Conservation (phyloP, 345 rosid genomes). For the Cochlearia excelsa region DNA sequence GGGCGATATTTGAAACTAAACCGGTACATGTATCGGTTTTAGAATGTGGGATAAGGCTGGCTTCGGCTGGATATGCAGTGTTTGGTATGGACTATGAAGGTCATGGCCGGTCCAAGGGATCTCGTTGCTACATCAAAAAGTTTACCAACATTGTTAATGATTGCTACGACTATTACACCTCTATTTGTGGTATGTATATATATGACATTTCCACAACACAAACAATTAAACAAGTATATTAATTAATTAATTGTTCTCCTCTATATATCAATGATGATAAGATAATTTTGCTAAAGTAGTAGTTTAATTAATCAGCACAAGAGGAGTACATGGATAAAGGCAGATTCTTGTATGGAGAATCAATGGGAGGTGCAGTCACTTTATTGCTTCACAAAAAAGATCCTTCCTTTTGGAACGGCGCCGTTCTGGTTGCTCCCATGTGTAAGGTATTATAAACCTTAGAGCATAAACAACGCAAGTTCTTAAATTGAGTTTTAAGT, state of each 20-base stretch:
- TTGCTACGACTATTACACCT: conserved; percentile 73
- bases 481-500: too few species aligned
- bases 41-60: conserved; percentile 87
- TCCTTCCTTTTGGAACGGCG: conserved; percentile 81
- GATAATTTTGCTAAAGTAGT: too few species aligned
- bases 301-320: conserved; percentile 37
- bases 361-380: conserved; percentile 98
- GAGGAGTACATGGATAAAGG: conserved; percentile 68
- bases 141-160: conserved; percentile 70
- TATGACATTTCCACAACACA: too few species aligned
- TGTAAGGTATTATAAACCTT: conserved; percentile 62
- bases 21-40: conserved; percentile 2
- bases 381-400: conserved; percentile 77
- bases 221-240: too few species aligned
- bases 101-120: conserved; percentile 82
- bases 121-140: conserved; percentile 96
- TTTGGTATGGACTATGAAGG: conserved; percentile 95
- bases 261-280: too few species aligned
- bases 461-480: too few species aligned
- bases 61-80: conserved; percentile 72
- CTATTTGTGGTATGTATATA: conserved; percentile 46
- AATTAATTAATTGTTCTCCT: too few species aligned
- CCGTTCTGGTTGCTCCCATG: conserved; percentile 95
- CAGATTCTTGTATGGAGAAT: conserved; percentile 93
- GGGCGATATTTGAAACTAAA: neutral